Evolutionary conservation across 2,329 filamentous ascomycete genomes (phyloP).

Genomic region (Penicillium frequentans): DNA sequence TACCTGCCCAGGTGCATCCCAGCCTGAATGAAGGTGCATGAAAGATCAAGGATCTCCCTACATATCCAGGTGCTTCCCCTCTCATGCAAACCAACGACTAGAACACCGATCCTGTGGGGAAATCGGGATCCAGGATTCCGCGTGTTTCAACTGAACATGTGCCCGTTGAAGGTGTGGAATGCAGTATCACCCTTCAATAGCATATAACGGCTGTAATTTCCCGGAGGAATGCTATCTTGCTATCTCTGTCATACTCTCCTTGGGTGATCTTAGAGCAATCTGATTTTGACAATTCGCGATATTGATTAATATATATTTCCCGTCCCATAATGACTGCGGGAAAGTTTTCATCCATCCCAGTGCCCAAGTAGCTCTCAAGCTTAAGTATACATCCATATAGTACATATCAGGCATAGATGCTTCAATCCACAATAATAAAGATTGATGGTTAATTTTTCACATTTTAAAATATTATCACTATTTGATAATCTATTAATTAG

Average conservation of each 20-base stretch:
- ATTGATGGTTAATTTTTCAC: too few species aligned
- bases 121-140: constrained; percentile 7
- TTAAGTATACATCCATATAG: too few species aligned
- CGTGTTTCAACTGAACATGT: constrained; percentile 18
- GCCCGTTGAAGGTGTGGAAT: not conserved
- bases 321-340: too few species aligned
- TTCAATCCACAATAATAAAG: not conserved
- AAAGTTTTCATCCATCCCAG: too few species aligned
- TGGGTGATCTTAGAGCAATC: not conserved
- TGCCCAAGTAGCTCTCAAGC: too few species aligned
- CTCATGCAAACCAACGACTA: not conserved
- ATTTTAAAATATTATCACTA: too few species aligned
- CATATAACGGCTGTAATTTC: not conserved
- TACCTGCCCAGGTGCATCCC: not conserved
- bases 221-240: not conserved
- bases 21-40: not conserved
- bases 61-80: not conserved
- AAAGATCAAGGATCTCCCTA: not conserved
- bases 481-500: too few species aligned
- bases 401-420: not conserved
- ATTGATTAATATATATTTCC: too few species aligned
- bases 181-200: not conserved
- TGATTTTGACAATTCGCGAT: not conserved
- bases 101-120: not conserved
- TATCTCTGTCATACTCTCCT: not conserved